Evolutionary conservation across 352 stramenopile genomes (phyloP).

Genomic region (Phytopythium oedochilum): DNA sequence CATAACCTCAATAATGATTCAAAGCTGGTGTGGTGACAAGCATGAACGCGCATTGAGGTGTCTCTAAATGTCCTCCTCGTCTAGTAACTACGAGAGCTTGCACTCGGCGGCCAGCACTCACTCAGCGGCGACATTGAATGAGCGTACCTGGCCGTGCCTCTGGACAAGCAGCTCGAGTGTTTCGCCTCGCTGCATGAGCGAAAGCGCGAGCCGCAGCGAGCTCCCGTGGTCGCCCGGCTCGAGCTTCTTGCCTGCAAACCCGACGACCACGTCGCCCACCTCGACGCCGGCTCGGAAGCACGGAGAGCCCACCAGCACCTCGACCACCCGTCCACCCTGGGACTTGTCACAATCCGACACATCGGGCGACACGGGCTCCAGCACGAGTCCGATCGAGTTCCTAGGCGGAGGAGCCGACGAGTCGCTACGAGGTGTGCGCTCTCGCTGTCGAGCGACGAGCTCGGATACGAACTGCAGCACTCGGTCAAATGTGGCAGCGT

Average conservation of each 20-base stretch:
- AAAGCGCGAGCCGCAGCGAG: conserved; percentile 42
- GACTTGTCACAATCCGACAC: background rate
- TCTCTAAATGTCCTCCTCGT: too few species aligned
- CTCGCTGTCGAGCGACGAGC: conserved; percentile 34
- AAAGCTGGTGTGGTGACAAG: too few species aligned
- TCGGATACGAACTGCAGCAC: conserved; percentile 36
- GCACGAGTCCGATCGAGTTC: conserved; percentile 48
- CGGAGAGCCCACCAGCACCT: conserved; percentile 44
- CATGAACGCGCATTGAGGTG: too few species aligned
- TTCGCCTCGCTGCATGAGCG: conserved; percentile 49
- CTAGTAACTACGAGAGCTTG: too few species aligned
- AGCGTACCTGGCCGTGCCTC: conserved; percentile 27
- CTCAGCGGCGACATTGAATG: conserved; percentile 41
- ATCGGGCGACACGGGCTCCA: conserved; percentile 24
- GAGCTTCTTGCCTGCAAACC: conserved; percentile 40
- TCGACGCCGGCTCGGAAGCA: conserved; percentile 45
- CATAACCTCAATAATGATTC: background rate
- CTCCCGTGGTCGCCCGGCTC: conserved; percentile 46
- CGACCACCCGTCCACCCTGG: conserved; percentile 33
- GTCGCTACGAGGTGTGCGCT: conserved; percentile 25
- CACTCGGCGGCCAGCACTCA: conserved; percentile 7
- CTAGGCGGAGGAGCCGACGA: conserved; percentile 27
- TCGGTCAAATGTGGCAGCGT: conserved; percentile 9
- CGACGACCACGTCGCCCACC: conserved; percentile 46
- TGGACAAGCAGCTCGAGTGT: conserved; percentile 37